Conservation (phyloP, 148 eudicot genomes). For the Diospyros lotus region DNA sequence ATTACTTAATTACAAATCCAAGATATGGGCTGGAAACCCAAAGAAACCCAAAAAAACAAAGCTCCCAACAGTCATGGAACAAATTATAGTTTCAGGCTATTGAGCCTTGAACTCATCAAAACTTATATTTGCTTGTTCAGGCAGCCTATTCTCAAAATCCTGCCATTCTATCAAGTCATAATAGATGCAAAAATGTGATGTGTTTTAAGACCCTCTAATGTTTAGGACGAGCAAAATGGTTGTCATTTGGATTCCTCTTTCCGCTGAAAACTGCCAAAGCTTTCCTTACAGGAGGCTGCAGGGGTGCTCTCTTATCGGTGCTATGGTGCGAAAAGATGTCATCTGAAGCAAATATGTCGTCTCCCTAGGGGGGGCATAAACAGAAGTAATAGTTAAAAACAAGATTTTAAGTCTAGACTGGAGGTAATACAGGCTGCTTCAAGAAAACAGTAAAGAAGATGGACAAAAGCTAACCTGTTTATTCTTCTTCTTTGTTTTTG, state of each 20-base stretch:
- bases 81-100: neutral
- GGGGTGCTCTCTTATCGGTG: conserved; percentile 56
- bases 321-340: conserved; percentile 49
- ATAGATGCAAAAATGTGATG: no score
- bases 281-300: conserved; percentile 79
- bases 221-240: conserved; percentile 69
- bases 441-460: conserved; percentile 2
- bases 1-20: no score
- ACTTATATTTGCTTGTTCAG: neutral
- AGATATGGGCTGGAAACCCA: no score
- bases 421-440: neutral
- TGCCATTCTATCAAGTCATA: neutral
- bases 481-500: conserved; percentile 70
- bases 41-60: no score
- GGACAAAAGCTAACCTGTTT: conserved; percentile 35
- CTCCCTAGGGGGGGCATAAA: conserved; percentile 34
- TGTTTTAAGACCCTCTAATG: conserved; percentile 17
- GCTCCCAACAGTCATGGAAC: neutral
- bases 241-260: conserved; percentile 91
- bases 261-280: conserved; percentile 81
- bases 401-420: neutral
- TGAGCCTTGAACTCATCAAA: neutral
- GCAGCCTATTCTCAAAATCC: neutral
- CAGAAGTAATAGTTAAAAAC: neutral
- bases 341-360: conserved; percentile 50